Evolutionary conservation across 2,329 filamentous ascomycete genomes (phyloP).

Genomic region (Penicillium hordei): DNA sequence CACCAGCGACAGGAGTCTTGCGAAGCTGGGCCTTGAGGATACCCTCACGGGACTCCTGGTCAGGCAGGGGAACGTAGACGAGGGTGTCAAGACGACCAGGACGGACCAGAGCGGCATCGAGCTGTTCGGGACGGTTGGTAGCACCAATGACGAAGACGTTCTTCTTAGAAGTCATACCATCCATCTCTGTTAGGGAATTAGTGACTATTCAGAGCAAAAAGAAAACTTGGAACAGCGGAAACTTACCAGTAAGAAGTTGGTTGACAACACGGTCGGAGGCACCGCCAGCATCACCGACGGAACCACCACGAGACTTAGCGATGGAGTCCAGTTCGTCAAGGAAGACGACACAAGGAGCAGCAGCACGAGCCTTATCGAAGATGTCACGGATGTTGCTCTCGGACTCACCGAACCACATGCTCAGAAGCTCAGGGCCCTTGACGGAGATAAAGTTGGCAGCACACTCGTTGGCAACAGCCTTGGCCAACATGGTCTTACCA

Average conservation of each 20-base stretch:
- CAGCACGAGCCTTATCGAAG: slow-evolving; percentile 98
- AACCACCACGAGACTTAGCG: slow-evolving; percentile 98
- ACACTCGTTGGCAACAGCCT: slow-evolving; percentile 98
- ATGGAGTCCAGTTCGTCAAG: slow-evolving; percentile 98
- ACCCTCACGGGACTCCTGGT: slow-evolving; percentile 81
- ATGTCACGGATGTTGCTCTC: slow-evolving; percentile 99
- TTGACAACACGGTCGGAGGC: slow-evolving; percentile 99
- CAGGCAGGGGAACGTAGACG: slow-evolving; percentile 95
- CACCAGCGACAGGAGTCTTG: slow-evolving; percentile 88
- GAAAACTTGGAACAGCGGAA: background rate
- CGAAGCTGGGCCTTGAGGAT: slow-evolving; percentile 95
- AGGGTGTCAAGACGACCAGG: slow-evolving; percentile 97
- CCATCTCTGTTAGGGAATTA: slow-evolving; percentile 73
- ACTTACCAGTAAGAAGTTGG: slow-evolving; percentile 92
- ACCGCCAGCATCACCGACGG: slow-evolving; percentile 91
- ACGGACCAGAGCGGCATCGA: slow-evolving; percentile 96
- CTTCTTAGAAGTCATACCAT: slow-evolving; percentile 99
- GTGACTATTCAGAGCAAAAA: slow-evolving; percentile 23
- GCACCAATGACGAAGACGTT: slow-evolving; percentile 99
- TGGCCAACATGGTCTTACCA: slow-evolving; percentile 99
- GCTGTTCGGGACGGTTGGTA: slow-evolving; percentile 97
- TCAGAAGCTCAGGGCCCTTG: slow-evolving; percentile 96
- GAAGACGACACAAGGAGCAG: slow-evolving; percentile 97
- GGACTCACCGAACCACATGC: slow-evolving; percentile 99
- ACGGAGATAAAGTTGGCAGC: slow-evolving; percentile 99